Evolutionary conservation across 352 stramenopile genomes (phyloP).

Genomic region (Phytophthora cryptogea): DNA sequence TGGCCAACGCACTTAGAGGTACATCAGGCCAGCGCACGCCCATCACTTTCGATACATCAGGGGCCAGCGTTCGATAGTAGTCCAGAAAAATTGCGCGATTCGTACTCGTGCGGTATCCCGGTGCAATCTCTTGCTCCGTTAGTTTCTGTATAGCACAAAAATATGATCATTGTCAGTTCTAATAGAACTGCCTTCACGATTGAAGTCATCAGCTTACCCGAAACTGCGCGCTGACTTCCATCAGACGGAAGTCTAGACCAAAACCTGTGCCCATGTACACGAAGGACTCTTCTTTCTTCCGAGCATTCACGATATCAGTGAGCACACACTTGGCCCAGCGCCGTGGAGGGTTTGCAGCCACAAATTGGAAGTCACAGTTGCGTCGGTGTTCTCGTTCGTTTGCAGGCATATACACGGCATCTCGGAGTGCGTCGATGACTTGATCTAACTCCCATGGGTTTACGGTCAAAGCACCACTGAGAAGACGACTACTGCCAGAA

Average conservation of each 20-base stretch:
- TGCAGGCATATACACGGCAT: conserved; percentile 74
- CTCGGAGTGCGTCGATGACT: conserved; percentile 67
- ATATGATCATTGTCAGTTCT: neutral
- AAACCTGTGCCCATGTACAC: conserved; percentile 94
- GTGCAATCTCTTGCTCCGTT: conserved; percentile 61
- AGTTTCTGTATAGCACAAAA: conserved; percentile 55
- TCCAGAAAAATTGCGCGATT: conserved; percentile 97
- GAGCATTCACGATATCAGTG: conserved; percentile 75
- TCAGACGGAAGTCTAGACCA: conserved; percentile 95
- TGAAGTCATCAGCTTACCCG: conserved; percentile 47
- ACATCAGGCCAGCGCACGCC: conserved; percentile 79
- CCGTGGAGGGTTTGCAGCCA: conserved; percentile 64
- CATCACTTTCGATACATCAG: conserved; percentile 88
- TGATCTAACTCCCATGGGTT: conserved; percentile 97
- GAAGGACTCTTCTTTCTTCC: conserved; percentile 78
- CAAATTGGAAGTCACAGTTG: conserved; percentile 82
- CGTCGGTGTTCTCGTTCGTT: conserved; percentile 75
- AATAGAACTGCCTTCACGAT: neutral
- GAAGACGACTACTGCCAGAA: conserved; percentile 93
- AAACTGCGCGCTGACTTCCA: conserved; percentile 95
- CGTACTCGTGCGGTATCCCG: conserved; percentile 69
- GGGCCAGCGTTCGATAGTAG: conserved; percentile 97
- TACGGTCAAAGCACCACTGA: conserved; percentile 95
- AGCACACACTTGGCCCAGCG: conserved; percentile 79
- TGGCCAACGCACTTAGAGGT: conserved; percentile 65